Percentiles rank a stretch among this genome's conserved stretches.
Evolutionary conservation across 169 alveolate species (phyloP).

Genomic region (Plasmodium knowlesi): DNA sequence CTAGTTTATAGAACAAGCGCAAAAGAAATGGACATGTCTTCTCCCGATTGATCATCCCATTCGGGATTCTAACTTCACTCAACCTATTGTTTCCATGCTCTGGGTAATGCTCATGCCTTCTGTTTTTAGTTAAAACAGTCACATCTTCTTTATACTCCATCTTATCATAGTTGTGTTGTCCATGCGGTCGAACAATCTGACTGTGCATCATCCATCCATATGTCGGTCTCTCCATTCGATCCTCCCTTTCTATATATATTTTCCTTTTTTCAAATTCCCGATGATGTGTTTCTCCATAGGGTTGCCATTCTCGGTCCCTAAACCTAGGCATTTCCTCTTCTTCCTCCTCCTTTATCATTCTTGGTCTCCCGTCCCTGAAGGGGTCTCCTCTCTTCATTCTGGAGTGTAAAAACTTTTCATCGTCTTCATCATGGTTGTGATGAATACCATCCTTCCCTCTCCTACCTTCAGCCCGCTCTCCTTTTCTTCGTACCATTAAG

Average conservation of each 20-base stretch:
- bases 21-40: constrained; percentile 62
- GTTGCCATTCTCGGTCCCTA: background rate
- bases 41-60: constrained; percentile 58
- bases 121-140: background rate
- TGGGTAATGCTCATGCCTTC: background rate
- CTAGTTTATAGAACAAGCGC: constrained; percentile 49
- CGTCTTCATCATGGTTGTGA: background rate
- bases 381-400: background rate
- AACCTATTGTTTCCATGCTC: background rate
- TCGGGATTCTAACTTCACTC: background rate
- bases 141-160: background rate
- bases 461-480: background rate
- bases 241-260: background rate
- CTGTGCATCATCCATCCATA: background rate
- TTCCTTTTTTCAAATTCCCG: background rate
- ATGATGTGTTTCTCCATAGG: background rate
- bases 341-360: background rate
- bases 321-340: background rate
- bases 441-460: background rate
- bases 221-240: background rate
- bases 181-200: too few relatives aligned
- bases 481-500: background rate
- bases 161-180: background rate
- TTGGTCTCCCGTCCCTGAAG: background rate
- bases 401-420: background rate